These are phyloP conservation scores for Bauhinia variegata DNA, from an alignment of 306 rosid genomes.

Conservation along the genomic window DNA sequence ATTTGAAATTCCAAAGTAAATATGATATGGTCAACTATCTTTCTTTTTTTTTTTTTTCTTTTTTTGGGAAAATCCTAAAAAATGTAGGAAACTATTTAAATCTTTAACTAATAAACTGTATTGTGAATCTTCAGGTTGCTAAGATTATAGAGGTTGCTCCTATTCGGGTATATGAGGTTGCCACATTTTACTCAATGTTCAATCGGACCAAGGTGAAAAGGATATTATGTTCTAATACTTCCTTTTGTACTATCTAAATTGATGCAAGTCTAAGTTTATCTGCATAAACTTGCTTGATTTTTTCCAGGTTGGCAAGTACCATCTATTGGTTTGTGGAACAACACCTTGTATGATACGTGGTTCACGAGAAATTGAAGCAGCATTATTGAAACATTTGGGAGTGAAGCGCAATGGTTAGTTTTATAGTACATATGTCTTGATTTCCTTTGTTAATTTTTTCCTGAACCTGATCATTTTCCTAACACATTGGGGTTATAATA, in stretches of 20 bases:
- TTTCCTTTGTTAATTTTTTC: constrained; percentile 5
- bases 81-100: constrained; percentile 19
- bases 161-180: constrained; percentile 91
- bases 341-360: constrained; percentile 99
- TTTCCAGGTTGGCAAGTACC: constrained; percentile 88
- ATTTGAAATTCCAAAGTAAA: not conserved
- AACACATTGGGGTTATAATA: constrained; percentile 4
- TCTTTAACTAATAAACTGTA: constrained; percentile 25
- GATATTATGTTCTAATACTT: constrained; percentile 19
- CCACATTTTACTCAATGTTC: constrained; percentile 98
- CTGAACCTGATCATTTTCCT: constrained; percentile 26
- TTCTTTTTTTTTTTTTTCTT: too few relatives aligned
- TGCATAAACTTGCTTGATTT: constrained; percentile 39
- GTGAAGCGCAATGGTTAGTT: constrained; percentile 91
- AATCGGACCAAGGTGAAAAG: constrained; percentile 79
- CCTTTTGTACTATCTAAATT: constrained; percentile 8
- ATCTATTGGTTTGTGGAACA: constrained; percentile 96
- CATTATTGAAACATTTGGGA: constrained; percentile 89
- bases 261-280: constrained; percentile 36
- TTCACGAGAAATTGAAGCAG: constrained; percentile 86
- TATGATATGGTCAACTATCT: constrained; percentile 11
- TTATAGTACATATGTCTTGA: not conserved
- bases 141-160: constrained; percentile 91
- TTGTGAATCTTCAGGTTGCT: constrained; percentile 66
- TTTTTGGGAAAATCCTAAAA: constrained; percentile 14